Conservation (phyloP, 2,329 filamentous ascomycete species). For the Diaporthe longicolla region DNA sequence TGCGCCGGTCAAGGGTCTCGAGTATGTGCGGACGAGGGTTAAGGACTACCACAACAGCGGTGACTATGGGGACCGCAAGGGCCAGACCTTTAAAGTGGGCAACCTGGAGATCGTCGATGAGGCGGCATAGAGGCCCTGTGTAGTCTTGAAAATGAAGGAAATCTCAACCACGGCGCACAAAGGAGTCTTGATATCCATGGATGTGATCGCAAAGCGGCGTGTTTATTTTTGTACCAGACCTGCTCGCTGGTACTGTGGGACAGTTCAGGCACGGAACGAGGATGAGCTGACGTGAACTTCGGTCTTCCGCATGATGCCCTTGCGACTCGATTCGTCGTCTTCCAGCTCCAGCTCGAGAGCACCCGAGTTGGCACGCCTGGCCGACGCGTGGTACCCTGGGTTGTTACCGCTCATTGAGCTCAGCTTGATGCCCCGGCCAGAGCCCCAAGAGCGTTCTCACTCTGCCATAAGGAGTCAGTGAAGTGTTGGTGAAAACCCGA, state of each 20-base stretch:
- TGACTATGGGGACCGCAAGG: conserved; percentile 56
- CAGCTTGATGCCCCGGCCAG: conserved; percentile 2
- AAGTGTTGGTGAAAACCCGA: neutral
- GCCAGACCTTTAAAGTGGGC: conserved; percentile 56
- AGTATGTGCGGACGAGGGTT: conserved; percentile 58
- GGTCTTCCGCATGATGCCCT: conserved; percentile 14
- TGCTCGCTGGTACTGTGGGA: neutral
- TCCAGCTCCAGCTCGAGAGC: neutral
- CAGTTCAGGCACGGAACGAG: neutral
- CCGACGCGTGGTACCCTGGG: neutral
- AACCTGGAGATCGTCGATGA: conserved; percentile 58
- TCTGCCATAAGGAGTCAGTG: neutral
- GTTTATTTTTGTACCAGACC: neutral
- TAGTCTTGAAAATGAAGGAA: neutral
- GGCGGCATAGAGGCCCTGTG: conserved; percentile 41
- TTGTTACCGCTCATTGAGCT: neutral
- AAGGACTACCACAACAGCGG: conserved; percentile 57
- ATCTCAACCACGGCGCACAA: neutral
- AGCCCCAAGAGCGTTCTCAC: conserved; percentile 5
- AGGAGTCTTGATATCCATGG: neutral
- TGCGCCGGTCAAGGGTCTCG: conserved; percentile 53
- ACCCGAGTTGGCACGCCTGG: conserved; percentile 3
- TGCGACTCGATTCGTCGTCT: neutral
- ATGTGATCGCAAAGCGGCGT: no score
- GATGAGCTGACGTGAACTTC: neutral